Percentiles rank a stretch among this genome's conserved stretches.
Conservation (phyloP, 495 filamentous ascomycete genomes). For the Hyphodiscus hymeniophilus region DNA sequence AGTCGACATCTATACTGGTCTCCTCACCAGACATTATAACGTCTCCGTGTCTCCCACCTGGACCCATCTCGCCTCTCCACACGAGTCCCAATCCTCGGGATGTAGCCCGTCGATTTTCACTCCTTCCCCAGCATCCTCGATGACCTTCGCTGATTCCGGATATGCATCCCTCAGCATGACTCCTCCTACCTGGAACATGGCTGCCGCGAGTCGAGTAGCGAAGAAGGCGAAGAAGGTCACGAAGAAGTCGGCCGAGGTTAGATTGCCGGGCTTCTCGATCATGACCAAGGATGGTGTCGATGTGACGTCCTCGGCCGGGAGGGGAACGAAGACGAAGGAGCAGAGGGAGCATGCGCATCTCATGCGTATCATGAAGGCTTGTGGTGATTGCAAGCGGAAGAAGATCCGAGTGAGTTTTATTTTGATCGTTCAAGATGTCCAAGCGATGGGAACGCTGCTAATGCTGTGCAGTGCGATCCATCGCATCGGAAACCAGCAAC, state of each 20-base stretch:
- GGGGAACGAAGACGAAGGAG: conserved; percentile 53
- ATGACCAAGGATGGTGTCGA: conserved; percentile 48
- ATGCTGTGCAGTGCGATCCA: conserved; percentile 20
- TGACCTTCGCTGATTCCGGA: conserved; percentile 14
- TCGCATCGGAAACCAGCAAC: conserved; percentile 14
- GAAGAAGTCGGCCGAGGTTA: conserved; percentile 18
- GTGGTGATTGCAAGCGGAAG: conserved; percentile 44
- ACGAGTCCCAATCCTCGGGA: conserved; percentile 11
- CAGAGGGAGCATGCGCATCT: conserved; percentile 50
- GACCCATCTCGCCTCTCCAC: conserved; percentile 4
- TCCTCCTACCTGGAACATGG: conserved; percentile 1
- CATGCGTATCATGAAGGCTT: conserved; percentile 52
- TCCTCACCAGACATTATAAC: conserved; percentile 20
- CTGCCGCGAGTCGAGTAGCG: conserved; percentile 4
- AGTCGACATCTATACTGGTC: conserved; percentile 29
- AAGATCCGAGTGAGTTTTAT: conserved; percentile 29
- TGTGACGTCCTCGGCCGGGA: conserved; percentile 46
- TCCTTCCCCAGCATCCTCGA: conserved; percentile 14
- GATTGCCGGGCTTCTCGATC: conserved; percentile 50
- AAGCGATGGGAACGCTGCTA: neutral
- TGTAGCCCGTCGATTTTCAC: conserved; percentile 17
- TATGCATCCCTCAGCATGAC: conserved; percentile 16
- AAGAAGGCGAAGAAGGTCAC: conserved; percentile 21
- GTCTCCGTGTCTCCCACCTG: conserved; percentile 10
- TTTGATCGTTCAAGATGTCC: neutral